phyloP scores from a whole-genome alignment of 192 early-diverging fungal species.

The Rhizophagus clarus region DNA sequence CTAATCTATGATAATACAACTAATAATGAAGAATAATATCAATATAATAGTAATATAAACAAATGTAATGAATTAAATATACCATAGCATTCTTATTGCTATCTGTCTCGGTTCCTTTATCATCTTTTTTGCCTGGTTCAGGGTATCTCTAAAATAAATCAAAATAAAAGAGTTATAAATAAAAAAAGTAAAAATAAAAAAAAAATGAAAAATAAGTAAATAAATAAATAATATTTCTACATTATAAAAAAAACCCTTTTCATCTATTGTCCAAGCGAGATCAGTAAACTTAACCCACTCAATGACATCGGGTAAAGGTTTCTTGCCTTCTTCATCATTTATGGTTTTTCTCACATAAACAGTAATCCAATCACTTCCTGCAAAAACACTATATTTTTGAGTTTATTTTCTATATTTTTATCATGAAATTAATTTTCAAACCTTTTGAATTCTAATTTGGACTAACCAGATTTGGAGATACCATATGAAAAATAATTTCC shows the following conservation, averaged over 20 bases:
- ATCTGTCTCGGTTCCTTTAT: conserved; percentile 65
- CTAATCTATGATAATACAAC: conserved; percentile 57
- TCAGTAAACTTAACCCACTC: conserved; percentile 62
- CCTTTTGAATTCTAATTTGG: background rate
- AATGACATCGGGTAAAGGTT: conserved; percentile 42
- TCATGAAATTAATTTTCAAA: background rate
- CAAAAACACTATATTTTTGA: background rate
- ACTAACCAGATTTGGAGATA: conserved; percentile 52
- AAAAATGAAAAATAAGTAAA: background rate
- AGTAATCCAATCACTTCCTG: conserved; percentile 64
- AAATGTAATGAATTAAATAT: background rate
- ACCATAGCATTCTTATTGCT: conserved; percentile 46
- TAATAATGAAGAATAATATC: background rate
- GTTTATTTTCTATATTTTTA: background rate
- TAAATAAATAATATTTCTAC: conserved; percentile 25
- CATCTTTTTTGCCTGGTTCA: conserved; percentile 38
- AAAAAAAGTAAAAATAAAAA: background rate
- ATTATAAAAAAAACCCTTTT: conserved; percentile 71
- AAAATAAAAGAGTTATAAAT: background rate
- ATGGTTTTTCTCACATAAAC: conserved; percentile 50
- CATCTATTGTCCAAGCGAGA: conserved; percentile 65
- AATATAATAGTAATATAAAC: background rate
- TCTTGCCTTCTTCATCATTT: conserved; percentile 36
- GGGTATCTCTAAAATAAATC: conserved; percentile 44
- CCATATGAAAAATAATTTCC: conserved; percentile 63